These are phyloP conservation scores for Leptographium flavum DNA, from an alignment of 2,329 filamentous ascomycete genomes.

Conservation along the genomic window DNA sequence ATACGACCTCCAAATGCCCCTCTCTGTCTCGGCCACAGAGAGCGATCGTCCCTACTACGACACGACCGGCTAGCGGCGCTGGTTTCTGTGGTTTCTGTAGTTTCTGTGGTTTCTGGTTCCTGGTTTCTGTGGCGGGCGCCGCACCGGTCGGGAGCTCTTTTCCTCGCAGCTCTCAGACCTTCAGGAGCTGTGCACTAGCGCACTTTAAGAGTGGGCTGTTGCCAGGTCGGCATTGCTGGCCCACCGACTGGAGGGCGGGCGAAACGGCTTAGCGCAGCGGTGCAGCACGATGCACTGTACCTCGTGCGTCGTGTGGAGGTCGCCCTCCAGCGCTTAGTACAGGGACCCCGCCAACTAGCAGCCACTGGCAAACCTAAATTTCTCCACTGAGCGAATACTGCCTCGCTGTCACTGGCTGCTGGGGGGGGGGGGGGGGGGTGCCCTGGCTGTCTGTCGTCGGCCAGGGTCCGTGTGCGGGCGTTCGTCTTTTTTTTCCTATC, in stretches of 20 bases:
- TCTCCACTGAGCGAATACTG: constrained; percentile 1
- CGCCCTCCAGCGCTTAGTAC: constrained; percentile 1
- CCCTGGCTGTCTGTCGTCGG: background rate
- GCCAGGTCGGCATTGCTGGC: background rate
- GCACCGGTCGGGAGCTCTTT: too few relatives aligned
- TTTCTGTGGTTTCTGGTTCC: too few relatives aligned
- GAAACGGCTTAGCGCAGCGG: too few relatives aligned
- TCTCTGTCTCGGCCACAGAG: background rate
- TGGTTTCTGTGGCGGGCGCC: too few relatives aligned
- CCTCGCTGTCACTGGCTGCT: background rate
- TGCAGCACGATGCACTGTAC: too few relatives aligned
- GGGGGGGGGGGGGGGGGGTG: too few relatives aligned
- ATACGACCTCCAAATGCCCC: too few relatives aligned
- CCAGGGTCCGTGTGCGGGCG: background rate
- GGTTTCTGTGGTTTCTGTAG: too few relatives aligned
- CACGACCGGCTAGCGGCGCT: background rate
- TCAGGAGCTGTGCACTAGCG: background rate
- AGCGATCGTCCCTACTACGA: background rate
- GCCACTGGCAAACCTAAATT: constrained; percentile 1
- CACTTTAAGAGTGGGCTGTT: background rate
- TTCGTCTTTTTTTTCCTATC: background rate
- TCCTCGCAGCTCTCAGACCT: too few relatives aligned
- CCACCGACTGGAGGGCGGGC: too few relatives aligned
- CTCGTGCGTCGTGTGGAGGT: too few relatives aligned
- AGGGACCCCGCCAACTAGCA: constrained; percentile 1